Evolutionary conservation across 2,329 filamentous ascomycete genomes (phyloP), one percentile per base, ranked within the genome.

Genomic region (Fusarium sp.): DNA sequence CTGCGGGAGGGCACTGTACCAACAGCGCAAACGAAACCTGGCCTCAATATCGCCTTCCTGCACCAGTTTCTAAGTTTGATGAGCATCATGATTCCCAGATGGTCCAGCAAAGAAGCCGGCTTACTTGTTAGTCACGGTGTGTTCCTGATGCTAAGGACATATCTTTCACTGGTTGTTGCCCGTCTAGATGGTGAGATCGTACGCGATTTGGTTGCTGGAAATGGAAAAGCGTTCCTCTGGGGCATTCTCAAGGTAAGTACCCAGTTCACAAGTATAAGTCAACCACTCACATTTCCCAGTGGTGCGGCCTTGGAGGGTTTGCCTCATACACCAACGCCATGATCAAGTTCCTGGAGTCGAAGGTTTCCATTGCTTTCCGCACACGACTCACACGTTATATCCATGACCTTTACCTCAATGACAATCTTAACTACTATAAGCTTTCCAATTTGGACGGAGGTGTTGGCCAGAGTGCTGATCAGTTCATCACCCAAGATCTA

Each of bases 281-380:
- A 21, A 11, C 29, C 20, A 29, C 66, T 63, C 38, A 65, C 46
- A 38, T 44, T 54, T 28, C 43, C 66, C 52, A 89, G 85, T 99
- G 96, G 96, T 94, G 94, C 70, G 94, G 95, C 5, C 91, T 99
- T 35, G 96, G 96, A 41, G 93, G 92, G 4, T 90, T 98, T 68
- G 95, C 94, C 11, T 97, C 95, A 1, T 99, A 99, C 77, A 98
- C 95, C 50, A 99, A 99, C 79, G 94, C 95, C 56, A 98, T 97
- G 92, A 99, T 99, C 85, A 98, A 98, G 80, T 99, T 93, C 81
- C 86, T 99, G 67, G 95, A 99, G 80, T 95, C 93, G 50, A 99
- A 99, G 83, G 94, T 99, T 55, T 97, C 95, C 9, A 99, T 99
- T 71, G 95, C 97, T 33, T 99, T 99, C 86, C 91, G 96, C 41